These are phyloP conservation scores for Hypomyces rosellus DNA, from an alignment of 2,329 filamentous ascomycete genomes.

Conservation along the genomic window DNA sequence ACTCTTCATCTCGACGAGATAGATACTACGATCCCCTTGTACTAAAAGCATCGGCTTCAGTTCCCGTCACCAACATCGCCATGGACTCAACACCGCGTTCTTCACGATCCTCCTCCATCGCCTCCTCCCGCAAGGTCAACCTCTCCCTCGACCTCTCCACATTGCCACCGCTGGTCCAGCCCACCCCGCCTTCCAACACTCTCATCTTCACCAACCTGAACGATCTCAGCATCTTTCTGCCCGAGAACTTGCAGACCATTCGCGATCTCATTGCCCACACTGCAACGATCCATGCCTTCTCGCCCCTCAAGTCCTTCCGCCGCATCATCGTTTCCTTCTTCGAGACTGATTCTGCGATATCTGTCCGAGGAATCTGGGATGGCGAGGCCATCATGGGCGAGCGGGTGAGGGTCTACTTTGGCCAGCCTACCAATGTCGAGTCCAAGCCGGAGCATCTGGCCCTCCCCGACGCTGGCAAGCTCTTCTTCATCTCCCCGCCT, in stretches of 20 bases:
- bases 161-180: conserved; percentile 61
- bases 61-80: conserved; percentile 3
- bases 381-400: conserved; percentile 67
- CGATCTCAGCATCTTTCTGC: conserved; percentile 65
- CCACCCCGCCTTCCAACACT: conserved; percentile 75
- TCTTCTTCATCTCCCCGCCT: conserved; percentile 67
- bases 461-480: conserved; percentile 63
- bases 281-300: conserved; percentile 70
- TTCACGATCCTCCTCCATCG: conserved; percentile 40
- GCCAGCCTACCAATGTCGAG: conserved; percentile 53
- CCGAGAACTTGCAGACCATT: conserved; percentile 67
- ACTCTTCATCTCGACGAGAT: too few species aligned
- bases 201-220: conserved; percentile 77
- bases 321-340: conserved; percentile 77
- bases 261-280: conserved; percentile 62
- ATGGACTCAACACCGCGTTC: conserved; percentile 33
- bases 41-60: too few species aligned
- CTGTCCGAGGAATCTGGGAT: conserved; percentile 67
- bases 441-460: conserved; percentile 51
- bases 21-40: background rate
- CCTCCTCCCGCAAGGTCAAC: conserved; percentile 38
- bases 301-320: conserved; percentile 74
- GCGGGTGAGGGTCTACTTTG: conserved; percentile 63
- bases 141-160: conserved; percentile 69
- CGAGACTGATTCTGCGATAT: conserved; percentile 61